phyloP scores from a whole-genome alignment of 129 eudicot species.

The Mikania micrantha region DNA sequence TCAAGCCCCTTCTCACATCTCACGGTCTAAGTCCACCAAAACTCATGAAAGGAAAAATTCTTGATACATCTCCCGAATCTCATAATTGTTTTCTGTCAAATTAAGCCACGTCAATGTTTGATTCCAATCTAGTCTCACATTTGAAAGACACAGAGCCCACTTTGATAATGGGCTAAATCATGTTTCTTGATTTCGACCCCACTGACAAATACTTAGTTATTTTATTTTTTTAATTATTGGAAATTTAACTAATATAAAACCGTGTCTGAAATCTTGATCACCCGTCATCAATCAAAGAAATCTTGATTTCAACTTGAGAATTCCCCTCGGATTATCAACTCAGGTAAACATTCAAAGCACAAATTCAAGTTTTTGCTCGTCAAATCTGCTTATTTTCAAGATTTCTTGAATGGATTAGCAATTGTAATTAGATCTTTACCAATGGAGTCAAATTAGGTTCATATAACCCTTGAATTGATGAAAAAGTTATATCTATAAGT shows the following conservation, averaged over 20 bases:
- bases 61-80: no score
- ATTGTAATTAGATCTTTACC: constrained; percentile 7
- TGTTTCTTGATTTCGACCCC: not conserved
- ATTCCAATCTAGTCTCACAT: no score
- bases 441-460: constrained; percentile 3
- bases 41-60: no score
- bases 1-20: no score
- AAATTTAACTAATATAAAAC: constrained; percentile 1
- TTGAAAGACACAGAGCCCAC: constrained; percentile 20
- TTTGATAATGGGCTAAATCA: constrained; percentile 20
- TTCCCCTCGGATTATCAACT: not conserved
- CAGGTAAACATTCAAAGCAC: constrained; percentile 20
- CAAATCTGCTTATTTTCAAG: constrained; percentile 8
- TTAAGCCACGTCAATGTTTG: no score
- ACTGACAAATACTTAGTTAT: not conserved
- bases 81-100: no score
- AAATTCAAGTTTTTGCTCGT: not conserved
- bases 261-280: constrained; percentile 28
- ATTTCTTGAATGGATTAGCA: not conserved
- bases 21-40: no score
- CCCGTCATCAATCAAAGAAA: constrained; percentile 5
- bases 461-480: not conserved
- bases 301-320: constrained; percentile 17
- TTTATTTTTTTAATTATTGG: constrained; percentile 9
- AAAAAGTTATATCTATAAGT: not conserved